Evolutionary conservation across 192 early-diverging fungal genomes (phyloP).

Genomic region (Entomortierella parvispora): DNA sequence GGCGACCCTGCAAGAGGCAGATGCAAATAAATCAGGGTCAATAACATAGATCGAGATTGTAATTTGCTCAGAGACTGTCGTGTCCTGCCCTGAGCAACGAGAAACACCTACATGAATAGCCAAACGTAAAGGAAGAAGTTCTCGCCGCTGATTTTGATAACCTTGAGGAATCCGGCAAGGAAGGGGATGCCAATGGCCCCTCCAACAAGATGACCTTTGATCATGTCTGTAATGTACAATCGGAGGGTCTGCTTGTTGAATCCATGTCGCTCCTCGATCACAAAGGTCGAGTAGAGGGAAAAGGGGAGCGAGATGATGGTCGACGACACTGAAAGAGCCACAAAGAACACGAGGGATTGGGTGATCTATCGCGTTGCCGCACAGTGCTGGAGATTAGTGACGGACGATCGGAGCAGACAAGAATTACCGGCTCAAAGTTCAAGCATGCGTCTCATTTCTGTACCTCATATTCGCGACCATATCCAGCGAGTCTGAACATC

Average conservation of each 20-base stretch:
- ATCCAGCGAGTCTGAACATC: slow-evolving; percentile 62
- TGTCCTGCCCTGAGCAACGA: too few species aligned
- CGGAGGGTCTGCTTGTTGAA: slow-evolving; percentile 94
- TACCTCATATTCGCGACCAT: slow-evolving; percentile 77
- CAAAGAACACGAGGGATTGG: slow-evolving; percentile 84
- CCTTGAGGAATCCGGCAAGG: slow-evolving; percentile 80
- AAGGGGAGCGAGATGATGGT: slow-evolving; percentile 82
- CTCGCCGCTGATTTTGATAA: slow-evolving; percentile 83
- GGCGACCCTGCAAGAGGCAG: slow-evolving; percentile 54
- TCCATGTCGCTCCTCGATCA: slow-evolving; percentile 93
- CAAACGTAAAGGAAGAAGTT: slow-evolving; percentile 93
- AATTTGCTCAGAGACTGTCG: too few species aligned
- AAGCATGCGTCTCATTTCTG: too few species aligned
- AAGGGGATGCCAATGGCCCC: slow-evolving; percentile 82
- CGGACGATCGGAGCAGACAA: too few species aligned
- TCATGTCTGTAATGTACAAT: slow-evolving; percentile 80
- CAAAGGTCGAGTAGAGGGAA: slow-evolving; percentile 90
- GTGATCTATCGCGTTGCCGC: too few species aligned
- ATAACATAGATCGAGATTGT: too few species aligned
- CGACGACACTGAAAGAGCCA: slow-evolving; percentile 63
- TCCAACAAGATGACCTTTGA: slow-evolving; percentile 78
- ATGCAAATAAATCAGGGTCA: too few species aligned
- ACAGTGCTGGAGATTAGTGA: too few species aligned
- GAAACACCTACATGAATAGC: slow-evolving; percentile 84
- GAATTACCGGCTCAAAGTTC: too few species aligned